phyloP scores from a whole-genome alignment of 2,329 filamentous ascomycete genomes.

The Trichoderma sp. region DNA sequence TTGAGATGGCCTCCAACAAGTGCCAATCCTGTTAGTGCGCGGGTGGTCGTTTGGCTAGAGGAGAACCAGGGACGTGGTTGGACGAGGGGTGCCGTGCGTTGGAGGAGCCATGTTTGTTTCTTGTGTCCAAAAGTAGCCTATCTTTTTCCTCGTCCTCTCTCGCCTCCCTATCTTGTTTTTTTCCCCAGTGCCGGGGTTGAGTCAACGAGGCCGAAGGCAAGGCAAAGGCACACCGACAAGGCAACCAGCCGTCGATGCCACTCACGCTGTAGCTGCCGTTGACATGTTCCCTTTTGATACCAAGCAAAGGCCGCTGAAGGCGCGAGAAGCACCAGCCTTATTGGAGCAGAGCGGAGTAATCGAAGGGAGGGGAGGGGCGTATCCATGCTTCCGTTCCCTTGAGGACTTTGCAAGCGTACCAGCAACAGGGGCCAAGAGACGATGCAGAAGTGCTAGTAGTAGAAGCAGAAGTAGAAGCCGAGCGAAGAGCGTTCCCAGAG shows the following conservation, averaged over 20 bases:
- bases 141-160: background rate
- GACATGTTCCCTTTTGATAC: background rate
- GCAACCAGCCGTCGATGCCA: background rate
- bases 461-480: conserved; percentile 13
- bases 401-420: background rate
- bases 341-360: conserved; percentile 15
- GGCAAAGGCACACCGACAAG: background rate
- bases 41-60: conserved; percentile 17
- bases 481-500: conserved; percentile 19
- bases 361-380: conserved; percentile 3
- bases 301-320: background rate
- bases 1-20: conserved; percentile 16
- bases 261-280: background rate
- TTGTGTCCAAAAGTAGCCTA: conserved; percentile 15
- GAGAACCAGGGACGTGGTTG: conserved; percentile 14
- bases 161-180: background rate
- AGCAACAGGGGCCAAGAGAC: conserved; percentile 9
- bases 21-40: conserved; percentile 19
- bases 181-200: background rate
- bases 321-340: conserved; percentile 16
- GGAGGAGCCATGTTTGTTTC: conserved; percentile 17
- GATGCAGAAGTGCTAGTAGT: background rate
- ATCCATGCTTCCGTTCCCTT: background rate
- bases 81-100: conserved; percentile 12
- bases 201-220: background rate